Evolutionary conservation across 805 yeast species (phyloP).

Genomic region (Lipomyces sp.): DNA sequence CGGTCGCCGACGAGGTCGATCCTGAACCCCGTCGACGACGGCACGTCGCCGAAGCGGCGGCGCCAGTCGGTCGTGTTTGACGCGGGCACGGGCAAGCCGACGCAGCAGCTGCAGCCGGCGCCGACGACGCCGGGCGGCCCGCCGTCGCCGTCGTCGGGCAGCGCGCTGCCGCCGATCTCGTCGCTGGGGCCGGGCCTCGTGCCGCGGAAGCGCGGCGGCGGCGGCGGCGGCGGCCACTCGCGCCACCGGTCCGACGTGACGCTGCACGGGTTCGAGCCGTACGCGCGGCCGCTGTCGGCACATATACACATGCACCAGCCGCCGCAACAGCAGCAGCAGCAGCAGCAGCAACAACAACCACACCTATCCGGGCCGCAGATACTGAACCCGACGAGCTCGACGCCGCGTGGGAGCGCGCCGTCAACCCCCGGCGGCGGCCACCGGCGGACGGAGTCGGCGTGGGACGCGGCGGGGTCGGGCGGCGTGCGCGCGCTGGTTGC

Average conservation of each 20-base stretch:
- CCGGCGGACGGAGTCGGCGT: slow-evolving; percentile 3
- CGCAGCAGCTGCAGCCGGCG: slow-evolving; percentile 14
- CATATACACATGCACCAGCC: not conserved
- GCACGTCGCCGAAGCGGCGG: slow-evolving; percentile 22
- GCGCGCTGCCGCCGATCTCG: slow-evolving; percentile 24
- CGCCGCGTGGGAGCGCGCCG: not conserved
- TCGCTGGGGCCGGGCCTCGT: slow-evolving; percentile 8
- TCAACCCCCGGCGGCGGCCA: slow-evolving; percentile 6
- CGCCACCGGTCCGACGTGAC: slow-evolving; percentile 30
- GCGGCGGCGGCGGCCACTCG: too few species aligned
- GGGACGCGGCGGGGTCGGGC: slow-evolving; percentile 12
- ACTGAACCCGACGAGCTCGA: slow-evolving; percentile 3
- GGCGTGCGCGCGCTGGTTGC: slow-evolving; percentile 21
- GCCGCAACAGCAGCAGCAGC: slow-evolving; percentile 14
- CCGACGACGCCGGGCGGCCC: not conserved
- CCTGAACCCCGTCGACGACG: slow-evolving; percentile 14
- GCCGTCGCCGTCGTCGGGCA: not conserved
- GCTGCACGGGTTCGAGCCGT: slow-evolving; percentile 28
- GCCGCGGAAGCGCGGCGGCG: slow-evolving; percentile 25
- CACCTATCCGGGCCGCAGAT: slow-evolving; percentile 8
- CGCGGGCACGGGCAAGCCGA: slow-evolving; percentile 10
- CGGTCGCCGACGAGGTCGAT: slow-evolving; percentile 23
- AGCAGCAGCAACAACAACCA: too few species aligned
- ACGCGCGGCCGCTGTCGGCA: slow-evolving; percentile 18
- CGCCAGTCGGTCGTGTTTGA: slow-evolving; percentile 17